Conservation (phyloP, 2,329 filamentous ascomycete species). For the Ophiocordyceps sinensis region DNA sequence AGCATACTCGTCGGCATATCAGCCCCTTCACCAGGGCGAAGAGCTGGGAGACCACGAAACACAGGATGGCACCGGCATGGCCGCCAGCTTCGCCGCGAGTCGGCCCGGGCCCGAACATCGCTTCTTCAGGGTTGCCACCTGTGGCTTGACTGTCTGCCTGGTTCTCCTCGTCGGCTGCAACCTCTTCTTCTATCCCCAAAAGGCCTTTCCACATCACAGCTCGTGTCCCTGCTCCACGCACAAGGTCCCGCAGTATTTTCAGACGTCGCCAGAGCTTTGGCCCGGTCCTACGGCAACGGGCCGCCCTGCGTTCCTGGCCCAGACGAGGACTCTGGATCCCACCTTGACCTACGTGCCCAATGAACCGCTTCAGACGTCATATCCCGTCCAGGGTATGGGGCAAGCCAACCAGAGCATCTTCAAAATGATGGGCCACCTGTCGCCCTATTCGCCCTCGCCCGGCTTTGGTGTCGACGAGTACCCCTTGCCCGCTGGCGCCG, state of each 20-base stretch:
- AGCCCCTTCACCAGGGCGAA: slow-evolving; percentile 19
- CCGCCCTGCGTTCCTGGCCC: slow-evolving; percentile 52
- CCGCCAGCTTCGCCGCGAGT: slow-evolving; percentile 3
- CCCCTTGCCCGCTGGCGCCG: slow-evolving; percentile 48
- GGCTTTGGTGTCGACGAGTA: slow-evolving; percentile 66
- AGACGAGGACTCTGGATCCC: slow-evolving; percentile 54
- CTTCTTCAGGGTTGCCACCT: slow-evolving; percentile 13
- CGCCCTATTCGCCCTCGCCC: slow-evolving; percentile 55
- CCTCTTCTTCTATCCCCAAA: slow-evolving; percentile 19
- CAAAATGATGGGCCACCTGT: slow-evolving; percentile 50
- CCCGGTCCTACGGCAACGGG: slow-evolving; percentile 58
- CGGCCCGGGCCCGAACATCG: slow-evolving; percentile 10
- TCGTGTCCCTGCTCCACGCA: slow-evolving; percentile 16
- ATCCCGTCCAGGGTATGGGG: slow-evolving; percentile 48
- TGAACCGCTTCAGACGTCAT: slow-evolving; percentile 53
- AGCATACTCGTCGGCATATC: no score
- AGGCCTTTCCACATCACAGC: slow-evolving; percentile 10
- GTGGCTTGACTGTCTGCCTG: slow-evolving; percentile 18
- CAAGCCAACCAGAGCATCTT: slow-evolving; percentile 51
- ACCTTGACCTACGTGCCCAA: slow-evolving; percentile 52
- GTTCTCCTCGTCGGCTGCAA: slow-evolving; percentile 22
- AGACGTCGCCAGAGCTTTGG: slow-evolving; percentile 45
- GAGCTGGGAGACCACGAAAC: slow-evolving; percentile 2
- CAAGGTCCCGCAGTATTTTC: slow-evolving; percentile 47
- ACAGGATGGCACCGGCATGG: slow-evolving; percentile 5